These are phyloP conservation scores for Euryodendron excelsum DNA, from an alignment of 148 eudicot species.

Conservation along the genomic window DNA sequence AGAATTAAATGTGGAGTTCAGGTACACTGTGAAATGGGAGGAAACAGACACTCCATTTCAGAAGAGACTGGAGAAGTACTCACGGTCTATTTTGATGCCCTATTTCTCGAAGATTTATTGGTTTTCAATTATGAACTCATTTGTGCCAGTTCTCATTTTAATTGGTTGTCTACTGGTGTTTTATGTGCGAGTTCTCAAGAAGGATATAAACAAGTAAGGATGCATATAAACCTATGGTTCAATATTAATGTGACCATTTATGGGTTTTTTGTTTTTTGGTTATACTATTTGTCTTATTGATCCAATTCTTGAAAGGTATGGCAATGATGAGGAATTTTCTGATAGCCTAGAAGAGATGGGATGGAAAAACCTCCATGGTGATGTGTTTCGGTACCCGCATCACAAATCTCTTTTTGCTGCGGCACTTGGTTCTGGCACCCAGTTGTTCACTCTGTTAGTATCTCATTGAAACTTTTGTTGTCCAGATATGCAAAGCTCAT, in stretches of 20 bases:
- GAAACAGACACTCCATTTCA: conserved; percentile 13
- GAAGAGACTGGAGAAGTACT: conserved; percentile 20
- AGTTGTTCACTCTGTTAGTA: conserved; percentile 21
- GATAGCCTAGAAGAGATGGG: conserved; percentile 30
- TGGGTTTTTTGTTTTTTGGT: not conserved
- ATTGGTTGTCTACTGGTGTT: conserved; percentile 3
- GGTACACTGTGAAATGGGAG: conserved; percentile 24
- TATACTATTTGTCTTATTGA: not conserved
- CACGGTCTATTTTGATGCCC: not conserved
- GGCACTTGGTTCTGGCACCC: conserved; percentile 26
- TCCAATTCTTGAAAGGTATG: conserved; percentile 23
- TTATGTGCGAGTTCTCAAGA: conserved; percentile 20
- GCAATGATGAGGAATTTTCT: conserved; percentile 10
- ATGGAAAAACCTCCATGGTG: conserved; percentile 32
- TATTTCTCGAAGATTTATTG: not conserved
- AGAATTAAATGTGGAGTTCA: conserved; percentile 26
- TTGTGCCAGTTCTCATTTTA: conserved; percentile 10
- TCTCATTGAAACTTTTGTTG: not conserved
- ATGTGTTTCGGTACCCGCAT: conserved; percentile 24
- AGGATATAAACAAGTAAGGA: conserved; percentile 23
- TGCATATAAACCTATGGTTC: no score
- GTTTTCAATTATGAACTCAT: conserved; percentile 8
- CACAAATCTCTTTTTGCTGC: conserved; percentile 20
- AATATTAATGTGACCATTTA: not conserved
- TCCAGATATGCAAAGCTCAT: not conserved